Evolutionary conservation across 73 alveolate genomes (phyloP).

Genomic region (Paramecium caudatum): DNA sequence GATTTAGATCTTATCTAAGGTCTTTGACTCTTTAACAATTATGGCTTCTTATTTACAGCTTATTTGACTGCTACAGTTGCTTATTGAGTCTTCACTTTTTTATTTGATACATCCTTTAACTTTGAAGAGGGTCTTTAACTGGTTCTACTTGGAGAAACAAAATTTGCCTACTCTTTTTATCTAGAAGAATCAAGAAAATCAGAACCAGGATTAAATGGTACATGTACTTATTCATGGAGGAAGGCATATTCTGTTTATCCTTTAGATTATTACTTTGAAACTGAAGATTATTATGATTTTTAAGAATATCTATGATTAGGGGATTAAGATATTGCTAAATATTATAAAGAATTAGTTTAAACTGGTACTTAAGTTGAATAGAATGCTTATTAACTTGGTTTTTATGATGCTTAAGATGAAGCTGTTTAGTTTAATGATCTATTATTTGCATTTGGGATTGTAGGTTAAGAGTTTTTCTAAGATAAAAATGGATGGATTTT

Average conservation of each 20-base stretch:
- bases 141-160: slow-evolving; percentile 12
- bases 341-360: slow-evolving; percentile 32
- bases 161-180: not conserved
- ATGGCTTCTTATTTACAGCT: not conserved
- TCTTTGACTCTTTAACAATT: slow-evolving; percentile 34
- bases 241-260: slow-evolving; percentile 26
- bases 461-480: not conserved
- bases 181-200: slow-evolving; percentile 62
- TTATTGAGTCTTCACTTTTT: not conserved
- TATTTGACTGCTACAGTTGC: not conserved
- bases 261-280: not conserved
- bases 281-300: slow-evolving; percentile 37
- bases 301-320: slow-evolving; percentile 66
- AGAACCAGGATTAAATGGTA: slow-evolving; percentile 65
- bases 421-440: slow-evolving; percentile 14
- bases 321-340: slow-evolving; percentile 35
- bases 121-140: slow-evolving; percentile 31
- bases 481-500: slow-evolving; percentile 12
- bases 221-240: slow-evolving; percentile 54
- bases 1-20: slow-evolving; percentile 34
- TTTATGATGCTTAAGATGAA: not conserved
- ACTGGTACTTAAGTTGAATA: slow-evolving; percentile 25
- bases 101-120: slow-evolving; percentile 24
- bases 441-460: not conserved
- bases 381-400: slow-evolving; percentile 32